These are phyloP conservation scores for Alternaria conjuncta DNA, from an alignment of 2,329 filamentous ascomycete species.

Conservation along the genomic window DNA sequence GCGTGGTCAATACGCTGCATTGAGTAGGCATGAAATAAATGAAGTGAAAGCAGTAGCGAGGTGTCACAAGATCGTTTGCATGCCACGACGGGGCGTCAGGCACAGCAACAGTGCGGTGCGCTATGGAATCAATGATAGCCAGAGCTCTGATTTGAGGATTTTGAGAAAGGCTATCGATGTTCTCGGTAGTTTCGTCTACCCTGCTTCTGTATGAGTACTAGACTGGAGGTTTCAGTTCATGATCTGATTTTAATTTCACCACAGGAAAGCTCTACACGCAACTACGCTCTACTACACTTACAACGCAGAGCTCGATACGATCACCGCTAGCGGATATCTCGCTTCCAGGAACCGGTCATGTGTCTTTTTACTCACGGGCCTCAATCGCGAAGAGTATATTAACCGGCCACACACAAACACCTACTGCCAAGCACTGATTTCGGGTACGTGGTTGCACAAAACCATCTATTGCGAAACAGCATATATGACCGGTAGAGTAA, in stretches of 20 bases:
- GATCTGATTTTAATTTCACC: neutral
- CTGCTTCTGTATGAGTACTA: neutral
- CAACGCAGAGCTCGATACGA: neutral
- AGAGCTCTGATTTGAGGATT: neutral
- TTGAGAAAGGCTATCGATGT: neutral
- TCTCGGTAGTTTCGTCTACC: too few species aligned
- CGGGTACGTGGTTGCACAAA: slow-evolving; percentile 14
- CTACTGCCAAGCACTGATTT: slow-evolving; percentile 12
- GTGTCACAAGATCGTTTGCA: neutral
- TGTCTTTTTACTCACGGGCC: slow-evolving; percentile 15
- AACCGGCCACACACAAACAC: slow-evolving; percentile 15
- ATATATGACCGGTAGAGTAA: slow-evolving; percentile 7
- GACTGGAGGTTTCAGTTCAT: neutral
- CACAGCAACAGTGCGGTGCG: neutral
- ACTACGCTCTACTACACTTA: neutral
- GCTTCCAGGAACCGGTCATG: slow-evolving; percentile 13
- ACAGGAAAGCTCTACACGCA: neutral
- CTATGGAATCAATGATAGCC: neutral
- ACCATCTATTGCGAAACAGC: slow-evolving; percentile 19
- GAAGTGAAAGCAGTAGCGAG: neutral
- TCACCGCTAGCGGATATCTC: neutral
- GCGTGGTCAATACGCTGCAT: neutral
- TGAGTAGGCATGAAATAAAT: neutral
- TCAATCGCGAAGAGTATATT: slow-evolving; percentile 19
- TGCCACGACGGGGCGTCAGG: neutral